Evolutionary conservation across 768 basidiomycete genomes (phyloP), one percentile per base, ranked within the genome.

Genomic region (Pleurotus pulmonarius): DNA sequence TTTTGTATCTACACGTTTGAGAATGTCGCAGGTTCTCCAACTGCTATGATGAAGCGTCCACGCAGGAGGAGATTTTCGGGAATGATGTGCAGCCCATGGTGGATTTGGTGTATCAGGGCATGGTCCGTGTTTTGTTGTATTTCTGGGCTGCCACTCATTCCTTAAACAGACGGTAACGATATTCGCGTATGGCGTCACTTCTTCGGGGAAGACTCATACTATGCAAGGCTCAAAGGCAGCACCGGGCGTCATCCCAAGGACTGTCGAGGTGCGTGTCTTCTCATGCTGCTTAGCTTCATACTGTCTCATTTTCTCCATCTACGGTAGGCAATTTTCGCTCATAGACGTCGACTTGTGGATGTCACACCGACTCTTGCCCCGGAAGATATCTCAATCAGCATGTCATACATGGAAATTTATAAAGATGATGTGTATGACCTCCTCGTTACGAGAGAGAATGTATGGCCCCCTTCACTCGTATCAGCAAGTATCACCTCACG

Each of bases 351-450:
- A 34, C 29, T 34, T 34, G 29, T 34, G 29, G 29, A 9, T 34
- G 29, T 8, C 29, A 34, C 29, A 11, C 7, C 29, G 8, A 34
- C 29, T 34, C 29, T 34, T 11, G 29, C 8, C 11, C 9, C 41
- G 9, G 73, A 78, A 43, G 68, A 75, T 38, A 75, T 84, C 4
- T 74, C 77, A 1, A 70, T 86, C 20, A 64, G 76, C 4, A 74
- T 89, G 12, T 88, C 88, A 1, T 94, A 94, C 59, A 89, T 92
- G 83, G 92, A 95, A 67, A 92, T 95, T 53, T 92, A 94, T 71
- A 91, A 90, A 65, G 92, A 95, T 64, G 93, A 95, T 59, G 88
- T 90, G 3, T 94, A 90, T 63, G 93, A 94, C 66, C 79, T 96
- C 22, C 78, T 95, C 3, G 90, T 90, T 1, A 75, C 80, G 51